Evolutionary conservation across 371 early-diverging fungal genomes (phyloP), one percentile per base, ranked within the genome.

Genomic region (Choanephora cucurbitarum): DNA sequence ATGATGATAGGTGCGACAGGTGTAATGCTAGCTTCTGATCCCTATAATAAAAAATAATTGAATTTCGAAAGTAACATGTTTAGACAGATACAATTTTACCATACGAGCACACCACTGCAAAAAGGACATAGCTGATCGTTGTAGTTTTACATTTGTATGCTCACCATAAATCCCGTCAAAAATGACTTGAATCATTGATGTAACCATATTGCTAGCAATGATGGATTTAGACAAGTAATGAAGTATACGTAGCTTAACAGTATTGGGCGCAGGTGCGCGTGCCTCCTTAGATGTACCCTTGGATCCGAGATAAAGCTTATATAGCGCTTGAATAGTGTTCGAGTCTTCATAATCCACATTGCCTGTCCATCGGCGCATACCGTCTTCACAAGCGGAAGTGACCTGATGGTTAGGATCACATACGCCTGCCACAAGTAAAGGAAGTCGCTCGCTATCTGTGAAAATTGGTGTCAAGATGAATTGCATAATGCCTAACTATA

Each of bases 61-160:
- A 34, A 0, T 50, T 23, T 13, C 28, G 6, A 5, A 34, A 23
- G 19, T 18, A 42, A 23, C 24, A 6, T 7, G 28, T 28, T 3
- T 28, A 28, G 7, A 28, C 28, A 23, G 13, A 9, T 18, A 19
- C 45, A 0, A 0, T 23, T 17, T 58, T 72, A 86, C 91, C 87
- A 90, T 90, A 13, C 90, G 67, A 18, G 91, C 89, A 34, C 88
- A 79, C 95, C 96, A 96, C 53, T 93, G 94, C 45, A 94, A 68
- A 67, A 90, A 94, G 0, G 78, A 65, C 85, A 95, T 87, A 3
- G 92, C 90, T 0, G 85, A 80, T 67, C 84, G 73, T 21, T 89
- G 77, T 28, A 94, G 66, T 40, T 87, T 91, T 8, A 73, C 49
- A 17, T 71, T 87, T 1, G 92, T 84, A 3, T 44, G 41, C 11